phyloP scores from a whole-genome alignment of 2,329 filamentous ascomycete genomes.

The Didymella exigua region DNA sequence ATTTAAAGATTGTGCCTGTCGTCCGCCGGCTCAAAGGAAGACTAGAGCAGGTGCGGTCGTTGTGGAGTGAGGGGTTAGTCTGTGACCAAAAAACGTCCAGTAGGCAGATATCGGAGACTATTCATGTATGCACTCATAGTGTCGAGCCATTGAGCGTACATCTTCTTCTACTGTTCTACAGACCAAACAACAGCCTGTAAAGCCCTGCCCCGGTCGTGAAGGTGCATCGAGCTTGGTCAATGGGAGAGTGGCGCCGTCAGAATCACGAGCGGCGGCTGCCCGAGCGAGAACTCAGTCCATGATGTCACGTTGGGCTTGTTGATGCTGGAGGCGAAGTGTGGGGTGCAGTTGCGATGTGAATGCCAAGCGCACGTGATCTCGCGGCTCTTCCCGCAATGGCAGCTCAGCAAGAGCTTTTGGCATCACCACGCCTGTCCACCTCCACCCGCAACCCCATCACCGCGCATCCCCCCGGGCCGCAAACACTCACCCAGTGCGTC shows the following conservation, averaged over 20 bases:
- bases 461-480: conserved; percentile 42
- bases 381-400: conserved; percentile 29
- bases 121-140: not conserved
- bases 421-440: conserved; percentile 34
- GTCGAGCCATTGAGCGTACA: not conserved
- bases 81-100: not conserved
- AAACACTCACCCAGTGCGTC: conserved; percentile 39
- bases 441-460: conserved; percentile 41
- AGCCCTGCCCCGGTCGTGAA: not conserved
- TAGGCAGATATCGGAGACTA: not conserved
- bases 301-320: not conserved
- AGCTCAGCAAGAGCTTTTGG: conserved; percentile 38
- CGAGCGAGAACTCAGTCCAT: not conserved
- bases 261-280: not conserved
- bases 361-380: conserved; percentile 33
- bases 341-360: not conserved
- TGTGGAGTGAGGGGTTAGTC: conserved; percentile 4
- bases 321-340: not conserved
- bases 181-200: not conserved
- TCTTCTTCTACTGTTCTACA: no score
- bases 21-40: conserved; percentile 33
- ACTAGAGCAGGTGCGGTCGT: conserved; percentile 15
- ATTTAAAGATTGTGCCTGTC: conserved; percentile 2
- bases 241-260: not conserved
- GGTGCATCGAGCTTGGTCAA: not conserved